Base-by-base conservation (phyloP, 257 asterid genomes). In the Nicotiana attenuata region DNA sequence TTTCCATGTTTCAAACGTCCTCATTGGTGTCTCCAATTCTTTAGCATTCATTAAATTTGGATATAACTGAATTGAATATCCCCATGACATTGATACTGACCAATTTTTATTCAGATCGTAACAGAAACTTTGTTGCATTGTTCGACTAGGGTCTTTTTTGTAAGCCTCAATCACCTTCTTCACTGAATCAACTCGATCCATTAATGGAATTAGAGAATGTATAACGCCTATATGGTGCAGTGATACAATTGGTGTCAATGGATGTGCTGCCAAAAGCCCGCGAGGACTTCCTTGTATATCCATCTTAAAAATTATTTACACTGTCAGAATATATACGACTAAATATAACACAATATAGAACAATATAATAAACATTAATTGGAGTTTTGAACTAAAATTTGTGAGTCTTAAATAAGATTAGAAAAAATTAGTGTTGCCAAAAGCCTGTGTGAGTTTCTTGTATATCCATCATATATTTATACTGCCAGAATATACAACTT, bases 181-280 rank as follows among this genome's bases (percentile, higher is more conserved):
- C 24, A 94, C 59, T 1, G 97, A 91, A 20, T 87, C 91, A 3
- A 89, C 65, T 45, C 91, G 92, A 26, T 22, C 86, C 22, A 13
- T 35, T 2, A 81, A 84, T 0, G 94, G 94, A 41, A 91, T 93
- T 22, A 94, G 3, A 1, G 97, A 90, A 11, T 88, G 89, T 65
- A 94, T 87, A 78, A 87, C 86, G 86, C 90, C 97, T 9, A 94
- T 87, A 85, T 94, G 97, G 89, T 94, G 98, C 0, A 94, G 86
- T 0, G 97, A 90, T 71, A 94, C 90, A 3, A 94, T 79, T 1
- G 98, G 98, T 15, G 97, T 92, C 57, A 93, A 24, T 15, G 98
- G 96, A 65, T 95, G 99, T 6, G 97, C 94, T 6, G 98, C 88
- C 45, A 93, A 96, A 78, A 95, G n/a, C 11, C 99, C 98, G 7